phyloP scores from a whole-genome alignment of 306 rosid genomes.

The Rosa rugosa region DNA sequence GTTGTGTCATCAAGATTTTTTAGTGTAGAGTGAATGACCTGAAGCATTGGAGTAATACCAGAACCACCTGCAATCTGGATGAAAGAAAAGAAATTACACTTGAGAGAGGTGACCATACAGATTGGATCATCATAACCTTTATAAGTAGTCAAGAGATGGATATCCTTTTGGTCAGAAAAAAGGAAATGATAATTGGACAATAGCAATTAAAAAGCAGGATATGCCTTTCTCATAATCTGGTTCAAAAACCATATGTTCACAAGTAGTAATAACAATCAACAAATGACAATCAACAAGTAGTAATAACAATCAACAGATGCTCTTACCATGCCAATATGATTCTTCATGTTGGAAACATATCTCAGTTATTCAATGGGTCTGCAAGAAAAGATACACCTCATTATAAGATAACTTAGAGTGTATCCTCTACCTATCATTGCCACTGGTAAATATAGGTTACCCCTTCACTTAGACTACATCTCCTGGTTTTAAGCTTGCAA shows the following conservation, averaged over 20 bases:
- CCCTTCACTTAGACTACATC: conserved; percentile 75
- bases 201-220: not conserved
- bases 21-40: conserved; percentile 87
- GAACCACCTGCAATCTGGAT: conserved; percentile 93
- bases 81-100: conserved; percentile 11
- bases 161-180: not conserved
- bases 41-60: conserved; percentile 98
- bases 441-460: conserved; percentile 40
- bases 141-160: not conserved
- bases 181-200: not conserved
- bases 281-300: not conserved
- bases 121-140: not conserved
- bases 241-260: not conserved
- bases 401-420: conserved; percentile 23
- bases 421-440: conserved; percentile 21
- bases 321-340: conserved; percentile 94
- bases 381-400: conserved; percentile 34
- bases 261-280: not conserved
- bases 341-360: conserved; percentile 94
- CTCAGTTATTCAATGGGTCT: conserved; percentile 92
- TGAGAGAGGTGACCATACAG: conserved; percentile 11
- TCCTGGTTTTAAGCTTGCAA: no score
- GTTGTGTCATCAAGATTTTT: conserved; percentile 90
- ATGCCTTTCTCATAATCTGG: not conserved
- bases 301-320: not conserved